Base-by-base conservation (phyloP, 225 moss, liverwort and hornwort species). In the Anthoceros angustus region DNA sequence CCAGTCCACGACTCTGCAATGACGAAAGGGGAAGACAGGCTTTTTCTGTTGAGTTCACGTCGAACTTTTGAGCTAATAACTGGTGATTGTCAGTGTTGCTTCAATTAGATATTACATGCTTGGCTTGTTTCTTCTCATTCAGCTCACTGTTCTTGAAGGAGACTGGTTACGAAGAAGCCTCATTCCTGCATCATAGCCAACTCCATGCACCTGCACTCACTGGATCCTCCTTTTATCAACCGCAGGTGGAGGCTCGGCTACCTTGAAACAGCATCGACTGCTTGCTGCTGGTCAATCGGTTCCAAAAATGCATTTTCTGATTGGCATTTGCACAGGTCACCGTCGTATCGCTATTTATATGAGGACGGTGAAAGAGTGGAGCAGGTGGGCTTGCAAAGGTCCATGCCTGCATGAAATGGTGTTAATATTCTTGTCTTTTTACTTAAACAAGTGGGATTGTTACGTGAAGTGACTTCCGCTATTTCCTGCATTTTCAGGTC, bases 101-200 rank as follows among this genome's bases (percentile, higher is more conserved):
- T 32, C 32, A 32, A 32, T 1, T 32, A 92, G 92, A 77, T 98
- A 92, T 66, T 88, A 98, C 49, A 92, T 98, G 85, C 86, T 98
- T 69, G 98, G 98, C 45, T 82, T 98, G 81, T 89, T 98, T 78
- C 84, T 98, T 20, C 73, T 87, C 63, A 79, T 92, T 73, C 98
- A 98, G 75, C 89, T 98, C 42, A 81, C 77, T 69, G 88, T 98
- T 79, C 92, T 98, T 43, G 87, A 80, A 73, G 98, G 98, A 23
- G 89, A 98, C 55, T 98, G 98, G 98, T 72, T 92, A 63, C 80
- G 82, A 67, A 82, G 98, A 68, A 87, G 84, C 67, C 73, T 89
- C 42, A 79, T 92, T 40, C 98, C 92, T 62, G 77, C 84, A 32
- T 32, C 43, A 67, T 98, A 42, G 77, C 86, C 46, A 78, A 78